Evolutionary conservation across 2,329 filamentous ascomycete genomes (phyloP), one percentile per base, ranked within the genome.

Genomic region (Penicillium expansum): DNA sequence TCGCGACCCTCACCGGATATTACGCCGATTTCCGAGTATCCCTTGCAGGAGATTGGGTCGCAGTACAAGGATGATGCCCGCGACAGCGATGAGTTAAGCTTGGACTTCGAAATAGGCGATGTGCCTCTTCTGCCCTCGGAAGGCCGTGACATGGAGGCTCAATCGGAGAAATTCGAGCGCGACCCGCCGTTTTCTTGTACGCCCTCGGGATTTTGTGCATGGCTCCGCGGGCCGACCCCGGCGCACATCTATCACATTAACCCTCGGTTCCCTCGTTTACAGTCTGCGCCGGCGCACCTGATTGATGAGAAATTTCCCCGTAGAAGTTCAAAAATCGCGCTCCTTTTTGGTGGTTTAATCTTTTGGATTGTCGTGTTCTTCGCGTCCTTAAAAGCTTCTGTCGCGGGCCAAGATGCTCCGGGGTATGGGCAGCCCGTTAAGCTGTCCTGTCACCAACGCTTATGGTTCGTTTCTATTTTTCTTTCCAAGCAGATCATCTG

Each of bases 401-500:
- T 72, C 29, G 58, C 66, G 2, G 64, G 65, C 1, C 65, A 69
- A 49, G 64, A 69, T n/a, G 62, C 71, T 27, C 56, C 62, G n/a
- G 71, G 70, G 2, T 71, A 72, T 59, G 73, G 70, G 10, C 63
- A 61, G 47, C 72, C 72, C 5, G 68, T 72, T 22, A 70, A 72
- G 51, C 60, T 76, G 30, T 69, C 69, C n/a, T 75, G 69, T 62
- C 67, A 67, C 47, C 56, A 59, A 44, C 64, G 66, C 43, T 62
- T 76, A 47, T 73, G 72, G 79, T 73, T 68, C 41, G 78, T 74
- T 35, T 79, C 80, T 61, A 71, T 41, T 44, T 13, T 39, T 52
- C 16, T 52, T 44, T 33, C 38, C 11, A 8, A 14, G 13, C 20
- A 14, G 10, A 18, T 39, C 18, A 18, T 51, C 8, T 1, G 22